Base-by-base conservation (phyloP, 306 rosid species). In the Casuarina cunninghamiana region DNA sequence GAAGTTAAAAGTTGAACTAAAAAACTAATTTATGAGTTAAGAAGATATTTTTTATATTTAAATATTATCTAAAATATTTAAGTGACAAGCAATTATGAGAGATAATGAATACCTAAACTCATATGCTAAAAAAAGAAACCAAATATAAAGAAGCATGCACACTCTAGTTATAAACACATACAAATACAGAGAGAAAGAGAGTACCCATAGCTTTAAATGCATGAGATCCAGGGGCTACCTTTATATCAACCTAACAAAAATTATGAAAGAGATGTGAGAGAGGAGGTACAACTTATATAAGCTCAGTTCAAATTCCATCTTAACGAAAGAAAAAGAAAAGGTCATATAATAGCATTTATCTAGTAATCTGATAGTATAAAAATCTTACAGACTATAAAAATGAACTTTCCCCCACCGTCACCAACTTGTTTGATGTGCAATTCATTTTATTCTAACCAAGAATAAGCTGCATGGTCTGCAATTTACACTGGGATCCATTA, bases 221-320 rank as follows among this genome's bases (percentile, higher is more conserved):
- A 86, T 96, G 98, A 66, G 99, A 93, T 84, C 99, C 94, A 39
- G 97, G 99, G 43, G 96, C 99, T 68, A 96, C 90, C 83, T 88
- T 87, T 81, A 96, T 96, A 79, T 96, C 97, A 84, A 96, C 97
- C 98, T 96, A 75, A 80, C 79, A 62, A 75, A 16, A 61, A 77
- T 74, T 74, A 21, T 61, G 41, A 70, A 66, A 68, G 72, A 76
- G 77, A 74, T 60, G 75, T 70, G 77, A 81, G 10, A 39, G 70
- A 69, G 73, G 57, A 74, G 32, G 35, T 46, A 72, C 26, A 74
- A 44, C 37, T 53, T 53, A 13, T 46, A 53, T 13, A 74, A 80
- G 46, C 58, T 37, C 42, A 75, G 71, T 42, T 77, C 66, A 81
- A 81, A 48, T 77, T 77, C 32, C 32, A 26, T 26, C 41, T n/a